Evolutionary conservation across 2,329 filamentous ascomycete genomes (phyloP).

Genomic region (Penicillium sp.): DNA sequence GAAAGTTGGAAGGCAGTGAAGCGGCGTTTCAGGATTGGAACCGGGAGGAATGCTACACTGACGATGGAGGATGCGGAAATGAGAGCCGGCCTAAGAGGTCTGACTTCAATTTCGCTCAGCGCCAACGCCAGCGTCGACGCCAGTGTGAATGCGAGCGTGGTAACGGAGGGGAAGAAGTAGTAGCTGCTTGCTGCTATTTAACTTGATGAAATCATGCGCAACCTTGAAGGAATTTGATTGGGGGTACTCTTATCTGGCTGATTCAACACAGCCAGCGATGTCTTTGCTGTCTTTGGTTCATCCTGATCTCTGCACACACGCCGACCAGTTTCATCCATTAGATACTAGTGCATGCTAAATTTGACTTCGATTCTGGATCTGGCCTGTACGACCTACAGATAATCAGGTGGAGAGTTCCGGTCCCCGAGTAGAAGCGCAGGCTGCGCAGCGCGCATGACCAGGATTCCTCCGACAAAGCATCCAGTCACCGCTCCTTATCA

Average conservation of each 20-base stretch:
- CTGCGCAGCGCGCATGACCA: not conserved
- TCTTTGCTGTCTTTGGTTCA: slow-evolving; percentile 14
- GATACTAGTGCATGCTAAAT: not conserved
- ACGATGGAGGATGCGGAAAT: slow-evolving; percentile 41
- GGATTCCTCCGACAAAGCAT: not conserved
- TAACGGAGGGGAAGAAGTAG: slow-evolving; percentile 27
- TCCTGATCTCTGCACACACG: not conserved
- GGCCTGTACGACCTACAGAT: slow-evolving; percentile 1
- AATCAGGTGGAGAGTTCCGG: slow-evolving; percentile 7
- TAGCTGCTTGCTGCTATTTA: not conserved
- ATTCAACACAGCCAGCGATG: slow-evolving; percentile 22
- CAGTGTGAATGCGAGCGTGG: slow-evolving; percentile 31
- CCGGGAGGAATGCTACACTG: slow-evolving; percentile 36
- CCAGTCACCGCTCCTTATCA: slow-evolving; percentile 2
- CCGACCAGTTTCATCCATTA: slow-evolving; percentile 9
- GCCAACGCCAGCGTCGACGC: slow-evolving; percentile 35
- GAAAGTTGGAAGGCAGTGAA: slow-evolving; percentile 72
- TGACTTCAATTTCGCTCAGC: slow-evolving; percentile 31
- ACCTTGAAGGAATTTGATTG: slow-evolving; percentile 9
- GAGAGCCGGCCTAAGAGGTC: slow-evolving; percentile 30
- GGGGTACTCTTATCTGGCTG: not conserved
- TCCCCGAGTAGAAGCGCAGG: not conserved
- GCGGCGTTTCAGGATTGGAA: slow-evolving; percentile 47
- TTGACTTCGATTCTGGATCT: not conserved
- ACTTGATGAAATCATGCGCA: slow-evolving; percentile 12